Evolutionary conservation across 495 filamentous ascomycete genomes (phyloP).

Genomic region (Cercophora sp.): DNA sequence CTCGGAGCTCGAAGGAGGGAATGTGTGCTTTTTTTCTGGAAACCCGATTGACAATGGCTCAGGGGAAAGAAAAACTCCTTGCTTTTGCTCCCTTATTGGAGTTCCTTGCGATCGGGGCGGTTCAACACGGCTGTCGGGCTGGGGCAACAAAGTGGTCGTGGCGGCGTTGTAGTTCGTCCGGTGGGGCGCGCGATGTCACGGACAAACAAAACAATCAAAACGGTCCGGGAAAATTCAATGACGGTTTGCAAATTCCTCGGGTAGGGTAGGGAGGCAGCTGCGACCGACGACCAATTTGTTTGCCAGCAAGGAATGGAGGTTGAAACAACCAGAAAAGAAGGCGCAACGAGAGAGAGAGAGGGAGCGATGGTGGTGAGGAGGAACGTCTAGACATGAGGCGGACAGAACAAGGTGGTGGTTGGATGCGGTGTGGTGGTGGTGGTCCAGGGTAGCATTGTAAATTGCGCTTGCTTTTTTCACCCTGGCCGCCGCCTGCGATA

Average conservation of each 20-base stretch:
- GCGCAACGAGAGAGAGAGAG: background rate
- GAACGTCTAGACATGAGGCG: no score
- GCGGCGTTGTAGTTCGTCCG: no score
- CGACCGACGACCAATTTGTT: no score
- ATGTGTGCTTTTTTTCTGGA: no score
- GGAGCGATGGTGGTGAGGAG: background rate
- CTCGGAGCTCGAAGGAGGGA: no score
- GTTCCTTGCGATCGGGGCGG: no score
- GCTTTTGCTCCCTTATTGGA: no score
- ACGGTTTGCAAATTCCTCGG: background rate
- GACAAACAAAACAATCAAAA: background rate
- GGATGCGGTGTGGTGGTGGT: conserved; percentile 1
- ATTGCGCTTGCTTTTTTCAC: conserved; percentile 9
- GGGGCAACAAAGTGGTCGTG: background rate
- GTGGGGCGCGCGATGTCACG: background rate
- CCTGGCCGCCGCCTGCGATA: background rate
- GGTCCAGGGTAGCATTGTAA: conserved; percentile 8
- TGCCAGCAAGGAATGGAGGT: background rate
- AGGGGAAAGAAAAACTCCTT: no score
- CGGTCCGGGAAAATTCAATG: background rate
- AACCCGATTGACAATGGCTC: no score
- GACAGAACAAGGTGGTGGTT: conserved; percentile 1
- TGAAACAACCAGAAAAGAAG: no score
- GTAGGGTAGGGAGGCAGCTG: no score
- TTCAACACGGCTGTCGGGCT: no score